phyloP scores from a whole-genome alignment of 768 basidiomycete species.

The Rubroboletus pulcherrimus region DNA sequence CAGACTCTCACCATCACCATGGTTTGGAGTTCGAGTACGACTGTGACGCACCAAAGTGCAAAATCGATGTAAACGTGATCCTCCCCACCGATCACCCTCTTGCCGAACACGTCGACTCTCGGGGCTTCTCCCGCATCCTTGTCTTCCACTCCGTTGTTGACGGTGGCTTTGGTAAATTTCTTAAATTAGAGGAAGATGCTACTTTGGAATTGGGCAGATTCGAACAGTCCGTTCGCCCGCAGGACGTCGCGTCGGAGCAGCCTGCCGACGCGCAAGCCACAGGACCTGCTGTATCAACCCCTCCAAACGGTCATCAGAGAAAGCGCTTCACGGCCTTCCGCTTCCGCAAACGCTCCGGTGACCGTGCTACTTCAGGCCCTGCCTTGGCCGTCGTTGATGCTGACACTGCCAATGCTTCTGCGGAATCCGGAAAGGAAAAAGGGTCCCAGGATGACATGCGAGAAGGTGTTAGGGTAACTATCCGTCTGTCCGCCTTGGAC shows the following conservation, averaged over 20 bases:
- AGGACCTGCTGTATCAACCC: constrained; percentile 9
- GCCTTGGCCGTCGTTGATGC: constrained; percentile 78
- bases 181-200: constrained; percentile 75
- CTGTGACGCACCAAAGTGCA: constrained; percentile 82
- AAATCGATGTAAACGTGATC: constrained; percentile 73
- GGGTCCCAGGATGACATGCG: constrained; percentile 45
- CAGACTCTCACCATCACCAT: constrained; percentile 59
- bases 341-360: constrained; percentile 56
- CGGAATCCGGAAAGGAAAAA: constrained; percentile 38
- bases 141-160: constrained; percentile 54
- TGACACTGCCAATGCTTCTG: constrained; percentile 37
- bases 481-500: constrained; percentile 79
- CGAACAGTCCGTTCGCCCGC: constrained; percentile 35
- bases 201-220: constrained; percentile 79
- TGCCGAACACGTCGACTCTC: constrained; percentile 34
- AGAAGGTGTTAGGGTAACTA: constrained; percentile 72
- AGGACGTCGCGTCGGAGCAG: constrained; percentile 9
- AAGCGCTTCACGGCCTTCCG: constrained; percentile 66
- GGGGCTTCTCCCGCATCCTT: constrained; percentile 29
- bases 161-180: constrained; percentile 76
- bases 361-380: constrained; percentile 63
- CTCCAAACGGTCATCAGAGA: constrained; percentile 28
- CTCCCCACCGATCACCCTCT: constrained; percentile 64
- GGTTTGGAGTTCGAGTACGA: constrained; percentile 91
- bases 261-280: constrained; percentile 10